A percentile compares a stretch with the other conserved stretches of the same genome.
Conservation (phyloP, 2,329 filamentous ascomycete species). For the Penicillium sp. region DNA sequence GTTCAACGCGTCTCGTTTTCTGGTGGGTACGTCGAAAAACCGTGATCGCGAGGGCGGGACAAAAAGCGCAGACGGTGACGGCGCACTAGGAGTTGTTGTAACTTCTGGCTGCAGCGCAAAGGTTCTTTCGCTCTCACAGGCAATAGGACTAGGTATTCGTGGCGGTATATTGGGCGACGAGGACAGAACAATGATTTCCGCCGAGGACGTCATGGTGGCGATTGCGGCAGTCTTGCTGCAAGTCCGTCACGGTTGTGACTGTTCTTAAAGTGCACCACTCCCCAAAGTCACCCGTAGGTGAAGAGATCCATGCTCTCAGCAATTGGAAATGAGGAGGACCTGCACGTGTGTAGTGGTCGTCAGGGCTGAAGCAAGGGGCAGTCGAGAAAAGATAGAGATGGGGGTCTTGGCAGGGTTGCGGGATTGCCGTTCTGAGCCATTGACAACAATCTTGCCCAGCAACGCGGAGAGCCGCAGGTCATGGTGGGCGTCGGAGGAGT, state of each 20-base stretch:
- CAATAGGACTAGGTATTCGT: slow-evolving; percentile 25
- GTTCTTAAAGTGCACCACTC: background rate
- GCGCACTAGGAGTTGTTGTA: slow-evolving; percentile 22
- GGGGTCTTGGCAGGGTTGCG: slow-evolving; percentile 32
- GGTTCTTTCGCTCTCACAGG: slow-evolving; percentile 10
- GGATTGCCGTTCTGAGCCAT: slow-evolving; percentile 25
- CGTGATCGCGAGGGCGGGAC: slow-evolving; percentile 19
- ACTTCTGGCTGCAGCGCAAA: slow-evolving; percentile 16
- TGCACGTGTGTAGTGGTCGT: background rate
- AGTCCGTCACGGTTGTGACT: background rate
- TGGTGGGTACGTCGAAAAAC: slow-evolving; percentile 18
- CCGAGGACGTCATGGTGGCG: slow-evolving; percentile 33
- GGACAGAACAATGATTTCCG: slow-evolving; percentile 37
- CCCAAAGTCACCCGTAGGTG: background rate
- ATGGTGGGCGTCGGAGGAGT: too few relatives aligned
- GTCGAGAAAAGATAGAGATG: slow-evolving; percentile 7
- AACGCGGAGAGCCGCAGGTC: slow-evolving; percentile 17
- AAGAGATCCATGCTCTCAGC: background rate
- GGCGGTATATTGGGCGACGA: slow-evolving; percentile 37
- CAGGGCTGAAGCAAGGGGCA: background rate
- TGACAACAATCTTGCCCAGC: slow-evolving; percentile 24
- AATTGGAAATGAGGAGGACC: background rate
- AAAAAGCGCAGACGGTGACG: slow-evolving; percentile 24
- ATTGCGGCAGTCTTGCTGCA: slow-evolving; percentile 4
- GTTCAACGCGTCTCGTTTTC: slow-evolving; percentile 6